Percentiles rank a stretch among this genome's conserved stretches.
These are phyloP conservation scores for Scleroderma citrinum DNA, from an alignment of 768 basidiomycete genomes.

Conservation along the genomic window DNA sequence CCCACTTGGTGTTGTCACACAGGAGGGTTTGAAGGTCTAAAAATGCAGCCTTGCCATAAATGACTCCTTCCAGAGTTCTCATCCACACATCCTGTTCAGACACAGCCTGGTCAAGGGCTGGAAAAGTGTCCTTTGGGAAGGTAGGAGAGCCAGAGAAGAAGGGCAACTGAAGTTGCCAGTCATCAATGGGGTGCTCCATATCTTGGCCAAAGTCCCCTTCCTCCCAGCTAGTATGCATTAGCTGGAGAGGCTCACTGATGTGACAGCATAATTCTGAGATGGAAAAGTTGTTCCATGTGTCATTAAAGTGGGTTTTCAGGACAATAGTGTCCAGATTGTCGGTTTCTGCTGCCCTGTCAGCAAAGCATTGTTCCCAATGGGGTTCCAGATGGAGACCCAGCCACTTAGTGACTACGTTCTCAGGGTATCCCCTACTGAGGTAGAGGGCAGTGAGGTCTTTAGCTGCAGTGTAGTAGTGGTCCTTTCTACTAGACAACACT, in stretches of 20 bases:
- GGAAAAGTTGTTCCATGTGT: background rate
- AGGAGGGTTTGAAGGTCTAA: background rate
- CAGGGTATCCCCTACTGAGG: background rate
- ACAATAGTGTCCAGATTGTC: background rate
- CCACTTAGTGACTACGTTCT: background rate
- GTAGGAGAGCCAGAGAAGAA: background rate
- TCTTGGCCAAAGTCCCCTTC: background rate
- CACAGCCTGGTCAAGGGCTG: background rate
- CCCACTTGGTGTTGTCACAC: background rate
- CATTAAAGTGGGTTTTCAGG: conserved; percentile 1
- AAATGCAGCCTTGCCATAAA: too few species aligned
- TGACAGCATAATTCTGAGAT: background rate
- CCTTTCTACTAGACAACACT: background rate
- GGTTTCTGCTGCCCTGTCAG: background rate
- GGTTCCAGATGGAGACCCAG: background rate
- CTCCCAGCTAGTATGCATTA: background rate
- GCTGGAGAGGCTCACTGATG: background rate
- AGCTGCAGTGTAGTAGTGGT: background rate
- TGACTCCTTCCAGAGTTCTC: background rate
- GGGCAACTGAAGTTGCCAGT: background rate
- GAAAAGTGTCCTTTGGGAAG: background rate
- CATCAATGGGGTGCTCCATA: too few species aligned
- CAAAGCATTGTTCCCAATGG: background rate
- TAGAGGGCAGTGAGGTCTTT: background rate
- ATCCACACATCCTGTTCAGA: background rate